Percentiles rank a stretch among this genome's conserved stretches.
Evolutionary conservation across 1,284 basidiomycete species (phyloP).

Genomic region (Cutaneotrichosporon sp.): DNA sequence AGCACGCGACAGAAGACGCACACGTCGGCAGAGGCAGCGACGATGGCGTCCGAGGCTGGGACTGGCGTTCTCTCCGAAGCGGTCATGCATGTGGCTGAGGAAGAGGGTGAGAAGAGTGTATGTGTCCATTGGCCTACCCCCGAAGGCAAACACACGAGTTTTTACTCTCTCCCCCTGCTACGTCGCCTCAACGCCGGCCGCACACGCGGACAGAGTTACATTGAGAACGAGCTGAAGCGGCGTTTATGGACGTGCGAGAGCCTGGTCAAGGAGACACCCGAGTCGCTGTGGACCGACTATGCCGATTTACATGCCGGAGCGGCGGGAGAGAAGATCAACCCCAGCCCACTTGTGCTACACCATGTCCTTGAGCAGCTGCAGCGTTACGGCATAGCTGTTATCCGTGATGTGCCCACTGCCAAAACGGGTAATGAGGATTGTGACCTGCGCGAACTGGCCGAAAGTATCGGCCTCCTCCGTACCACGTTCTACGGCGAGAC

Average conservation of each 20-base stretch:
- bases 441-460: conserved; percentile 65
- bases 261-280: conserved; percentile 4
- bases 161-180: conserved; percentile 23
- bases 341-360: conserved; percentile 22
- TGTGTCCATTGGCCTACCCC: conserved; percentile 18
- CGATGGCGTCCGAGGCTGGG: conserved; percentile 51
- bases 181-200: conserved; percentile 16
- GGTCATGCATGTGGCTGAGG: conserved; percentile 36
- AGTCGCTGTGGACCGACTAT: conserved; percentile 17
- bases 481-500: conserved; percentile 86
- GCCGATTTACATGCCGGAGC: conserved; percentile 18
- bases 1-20: conserved; percentile 73
- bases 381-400: conserved; percentile 58
- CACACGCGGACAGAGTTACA: conserved; percentile 16
- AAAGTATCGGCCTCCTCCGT: conserved; percentile 70
- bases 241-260: conserved; percentile 17
- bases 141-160: conserved; percentile 12
- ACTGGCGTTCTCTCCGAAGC: conserved; percentile 44
- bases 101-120: conserved; percentile 10
- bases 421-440: conserved; percentile 62
- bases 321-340: conserved; percentile 2
- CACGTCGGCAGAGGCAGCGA: conserved; percentile 48
- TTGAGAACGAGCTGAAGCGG: conserved; percentile 19
- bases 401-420: conserved; percentile 61
- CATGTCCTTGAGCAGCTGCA: conserved; percentile 49